These are phyloP conservation scores for Pleodorina starrii DNA, from an alignment of 139 green algal species.

Conservation along the genomic window DNA sequence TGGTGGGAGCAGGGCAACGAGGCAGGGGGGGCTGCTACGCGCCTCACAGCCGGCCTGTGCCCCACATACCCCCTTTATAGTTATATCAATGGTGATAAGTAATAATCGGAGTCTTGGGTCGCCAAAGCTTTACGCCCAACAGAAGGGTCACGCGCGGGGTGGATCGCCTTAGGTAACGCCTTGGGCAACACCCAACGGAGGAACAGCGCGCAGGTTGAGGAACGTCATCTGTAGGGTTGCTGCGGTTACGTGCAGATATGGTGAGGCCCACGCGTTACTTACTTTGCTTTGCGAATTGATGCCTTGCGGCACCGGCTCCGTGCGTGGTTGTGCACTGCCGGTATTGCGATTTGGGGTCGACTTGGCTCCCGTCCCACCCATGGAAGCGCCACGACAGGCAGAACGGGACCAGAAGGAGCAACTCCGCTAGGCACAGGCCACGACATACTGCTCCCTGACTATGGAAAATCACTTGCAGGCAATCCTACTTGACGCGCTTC, in stretches of 20 bases:
- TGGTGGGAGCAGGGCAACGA: no score
- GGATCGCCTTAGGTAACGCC: no score
- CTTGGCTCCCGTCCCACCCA: not conserved
- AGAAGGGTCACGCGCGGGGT: not conserved
- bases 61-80: no score
- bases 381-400: not conserved
- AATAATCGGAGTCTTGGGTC: not conserved
- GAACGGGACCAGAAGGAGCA: not conserved
- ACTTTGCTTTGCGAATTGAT: constrained; percentile 28
- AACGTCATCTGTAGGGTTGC: not conserved
- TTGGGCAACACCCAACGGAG: not conserved
- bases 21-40: no score
- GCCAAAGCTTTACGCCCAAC: not conserved
- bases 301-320: not conserved
- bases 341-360: not conserved
- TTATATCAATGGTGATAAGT: no score
- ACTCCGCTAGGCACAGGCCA: not conserved
- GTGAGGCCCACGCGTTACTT: not conserved
- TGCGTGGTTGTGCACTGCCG: not conserved
- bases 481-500: no score
- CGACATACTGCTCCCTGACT: no score
- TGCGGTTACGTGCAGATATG: not conserved
- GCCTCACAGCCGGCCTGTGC: no score
- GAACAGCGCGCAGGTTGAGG: not conserved
- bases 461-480: no score